Conservation (phyloP, 1,284 basidiomycete species). For the Neotropicomus parvogracilis region DNA sequence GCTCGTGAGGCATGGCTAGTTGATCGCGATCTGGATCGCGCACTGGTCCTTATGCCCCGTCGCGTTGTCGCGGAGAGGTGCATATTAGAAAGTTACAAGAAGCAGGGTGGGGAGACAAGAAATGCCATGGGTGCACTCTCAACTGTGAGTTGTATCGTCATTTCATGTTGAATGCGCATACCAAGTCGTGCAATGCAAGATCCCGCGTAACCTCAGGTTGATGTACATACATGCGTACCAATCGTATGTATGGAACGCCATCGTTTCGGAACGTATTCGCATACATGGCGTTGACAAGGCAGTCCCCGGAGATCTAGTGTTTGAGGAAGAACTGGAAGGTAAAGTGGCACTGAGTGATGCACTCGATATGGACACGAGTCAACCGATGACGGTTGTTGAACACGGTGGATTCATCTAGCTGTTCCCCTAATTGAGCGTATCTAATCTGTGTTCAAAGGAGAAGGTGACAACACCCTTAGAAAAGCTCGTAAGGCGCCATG, state of each 20-base stretch:
- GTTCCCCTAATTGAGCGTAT: conserved; percentile 4
- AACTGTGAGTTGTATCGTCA: conserved; percentile 53
- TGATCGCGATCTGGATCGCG: conserved; percentile 72
- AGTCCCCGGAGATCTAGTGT: conserved; percentile 86
- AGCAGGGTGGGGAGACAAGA: conserved; percentile 68
- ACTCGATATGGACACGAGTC: conserved; percentile 37
- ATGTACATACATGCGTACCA: conserved; percentile 99
- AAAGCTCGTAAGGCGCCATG: conserved; percentile 50
- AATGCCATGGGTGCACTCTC: conserved; percentile 86
- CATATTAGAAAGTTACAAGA: conserved; percentile 87
- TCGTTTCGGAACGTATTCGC: conserved; percentile 89
- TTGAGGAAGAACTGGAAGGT: conserved; percentile 42
- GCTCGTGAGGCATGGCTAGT: conserved; percentile 83
- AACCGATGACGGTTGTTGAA: conserved; percentile 37
- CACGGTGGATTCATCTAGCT: conserved; percentile 37
- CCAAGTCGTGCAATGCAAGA: conserved; percentile 45
- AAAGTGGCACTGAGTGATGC: conserved; percentile 37
- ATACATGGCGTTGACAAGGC: conserved; percentile 73
- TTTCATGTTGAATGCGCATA: neutral
- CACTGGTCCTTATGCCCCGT: conserved; percentile 80
- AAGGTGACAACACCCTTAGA: conserved; percentile 30
- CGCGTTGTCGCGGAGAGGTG: conserved; percentile 90
- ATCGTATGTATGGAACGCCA: conserved; percentile 97
- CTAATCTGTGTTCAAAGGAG: conserved; percentile 24
- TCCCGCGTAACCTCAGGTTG: conserved; percentile 88